These are phyloP conservation scores for Tulasnella sp. DNA, from an alignment of 768 basidiomycete genomes.

Conservation along the genomic window DNA sequence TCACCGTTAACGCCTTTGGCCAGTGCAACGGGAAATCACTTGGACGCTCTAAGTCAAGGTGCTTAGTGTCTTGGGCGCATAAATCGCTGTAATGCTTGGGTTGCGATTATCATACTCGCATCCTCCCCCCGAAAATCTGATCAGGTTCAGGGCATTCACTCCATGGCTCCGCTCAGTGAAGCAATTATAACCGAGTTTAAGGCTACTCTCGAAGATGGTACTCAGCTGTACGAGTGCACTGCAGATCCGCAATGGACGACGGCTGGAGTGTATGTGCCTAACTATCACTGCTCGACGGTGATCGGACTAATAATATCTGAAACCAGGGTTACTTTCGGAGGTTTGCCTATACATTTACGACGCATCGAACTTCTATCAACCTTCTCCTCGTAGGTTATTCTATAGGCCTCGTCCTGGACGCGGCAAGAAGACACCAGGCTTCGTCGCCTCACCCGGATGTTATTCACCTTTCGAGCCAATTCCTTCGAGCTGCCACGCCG, in stretches of 20 bases:
- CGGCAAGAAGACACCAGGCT: not conserved
- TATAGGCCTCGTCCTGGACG: not conserved
- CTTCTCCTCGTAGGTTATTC: not conserved
- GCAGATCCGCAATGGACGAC: conserved; percentile 9
- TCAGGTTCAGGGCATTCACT: not conserved
- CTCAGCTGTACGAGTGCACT: conserved; percentile 7
- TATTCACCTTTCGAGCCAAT: conserved; percentile 2
- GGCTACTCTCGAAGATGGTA: not conserved
- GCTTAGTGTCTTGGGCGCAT: too few relatives aligned
- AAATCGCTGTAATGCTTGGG: not conserved
- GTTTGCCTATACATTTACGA: not conserved
- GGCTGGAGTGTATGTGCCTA: not conserved
- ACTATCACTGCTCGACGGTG: not conserved
- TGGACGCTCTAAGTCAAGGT: not conserved
- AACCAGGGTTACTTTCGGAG: conserved; percentile 17
- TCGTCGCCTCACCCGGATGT: not conserved
- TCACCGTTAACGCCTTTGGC: not conserved
- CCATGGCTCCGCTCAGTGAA: not conserved
- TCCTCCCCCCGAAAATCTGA: not conserved
- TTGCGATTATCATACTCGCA: not conserved
- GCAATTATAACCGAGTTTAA: not conserved
- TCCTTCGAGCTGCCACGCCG: conserved; percentile 1
- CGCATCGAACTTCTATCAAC: not conserved
- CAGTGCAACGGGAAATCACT: too few relatives aligned
- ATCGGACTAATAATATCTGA: not conserved